Base-by-base conservation (phyloP, 495 filamentous ascomycete species). In the Mytilinidion resinicola region DNA sequence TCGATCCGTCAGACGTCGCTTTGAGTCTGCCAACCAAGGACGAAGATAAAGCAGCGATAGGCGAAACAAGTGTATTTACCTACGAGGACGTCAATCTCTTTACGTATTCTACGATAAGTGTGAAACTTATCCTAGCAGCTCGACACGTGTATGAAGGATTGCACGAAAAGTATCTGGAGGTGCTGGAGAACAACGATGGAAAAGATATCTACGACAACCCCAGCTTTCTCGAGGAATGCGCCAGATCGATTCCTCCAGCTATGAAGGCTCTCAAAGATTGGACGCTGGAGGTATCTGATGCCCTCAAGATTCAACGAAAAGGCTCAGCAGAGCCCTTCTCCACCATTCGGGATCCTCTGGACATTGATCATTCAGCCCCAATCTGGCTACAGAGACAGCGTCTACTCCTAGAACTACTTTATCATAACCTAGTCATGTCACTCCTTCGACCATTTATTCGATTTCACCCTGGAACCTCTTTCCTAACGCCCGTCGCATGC, bases 381-480 rank as follows among this genome's bases (percentile, higher is more conserved):
- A 60, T 1, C 1, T 79, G 76, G 77, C 60, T 80, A 0, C 75
- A 77, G 44, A 74, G 76, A 15, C 80, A 83, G 52, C 76, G 78
- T 11, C 41, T 81, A 0, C 67, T 77, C 43, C 70, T 83, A 1
- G 79, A 83, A 56, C 71, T 79, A 0, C 51, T 72, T 8, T 82
- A 82, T 55, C 79, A 82, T 58, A 70, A 76, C 43, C 62, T 76
- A 1, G 61, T 55, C 57, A 71, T 73, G 44, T 76, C 70, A 53
- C 58, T 80, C 6, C 76, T 74, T 56, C 75, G 79, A 4, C 77
- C 78, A 4, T 74, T 80, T 43, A 76, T 81, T 30, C 68, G 54
- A 51, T 77, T 79, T 55, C 46, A 58, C 19, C 55, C 55, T 3
- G 3, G 57, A 48, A 21, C 59, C 57, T 41, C 47, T 7, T 33